Conservation (phyloP, 75 land plant species). For the Azolla pinnata region DNA sequence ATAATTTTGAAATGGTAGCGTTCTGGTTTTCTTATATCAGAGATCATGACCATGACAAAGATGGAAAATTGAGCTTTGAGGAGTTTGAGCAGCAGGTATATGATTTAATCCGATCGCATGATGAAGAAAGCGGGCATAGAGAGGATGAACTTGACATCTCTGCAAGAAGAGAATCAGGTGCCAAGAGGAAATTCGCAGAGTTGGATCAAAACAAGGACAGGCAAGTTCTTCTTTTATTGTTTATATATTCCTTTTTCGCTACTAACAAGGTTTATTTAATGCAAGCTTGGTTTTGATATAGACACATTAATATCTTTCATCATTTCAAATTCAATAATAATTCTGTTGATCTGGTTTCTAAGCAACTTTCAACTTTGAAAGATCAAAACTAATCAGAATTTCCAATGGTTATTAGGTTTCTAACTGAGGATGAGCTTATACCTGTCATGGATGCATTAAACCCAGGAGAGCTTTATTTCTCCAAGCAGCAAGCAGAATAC, state of each 20-base stretch:
- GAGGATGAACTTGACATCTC: neutral
- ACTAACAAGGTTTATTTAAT: neutral
- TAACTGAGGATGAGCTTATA: conserved; percentile 57
- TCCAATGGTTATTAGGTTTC: conserved; percentile 28
- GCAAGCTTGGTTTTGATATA: too few relatives aligned
- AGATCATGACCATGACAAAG: conserved; percentile 70
- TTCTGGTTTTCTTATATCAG: conserved; percentile 25
- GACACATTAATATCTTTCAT: too few relatives aligned
- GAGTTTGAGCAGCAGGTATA: conserved; percentile 79
- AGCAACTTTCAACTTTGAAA: too few relatives aligned
- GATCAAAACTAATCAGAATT: too few relatives aligned
- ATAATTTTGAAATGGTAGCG: too few relatives aligned
- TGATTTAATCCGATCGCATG: conserved; percentile 55
- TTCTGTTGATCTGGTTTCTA: neutral
- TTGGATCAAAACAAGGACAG: conserved; percentile 80
- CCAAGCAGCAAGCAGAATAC: conserved; percentile 88
- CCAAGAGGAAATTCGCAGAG: conserved; percentile 44
- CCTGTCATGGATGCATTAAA: conserved; percentile 64
- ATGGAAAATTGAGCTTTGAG: conserved; percentile 69
- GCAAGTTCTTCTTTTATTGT: conserved; percentile 27
- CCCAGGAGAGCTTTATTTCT: conserved; percentile 82
- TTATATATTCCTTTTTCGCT: neutral
- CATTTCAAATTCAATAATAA: too few relatives aligned
- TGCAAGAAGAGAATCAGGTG: conserved; percentile 27
- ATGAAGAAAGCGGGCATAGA: conserved; percentile 30